Evolutionary conservation across 1,284 basidiomycete species (phyloP), one percentile per base, ranked within the genome.

Genomic region (Microbotryum violaceum): DNA sequence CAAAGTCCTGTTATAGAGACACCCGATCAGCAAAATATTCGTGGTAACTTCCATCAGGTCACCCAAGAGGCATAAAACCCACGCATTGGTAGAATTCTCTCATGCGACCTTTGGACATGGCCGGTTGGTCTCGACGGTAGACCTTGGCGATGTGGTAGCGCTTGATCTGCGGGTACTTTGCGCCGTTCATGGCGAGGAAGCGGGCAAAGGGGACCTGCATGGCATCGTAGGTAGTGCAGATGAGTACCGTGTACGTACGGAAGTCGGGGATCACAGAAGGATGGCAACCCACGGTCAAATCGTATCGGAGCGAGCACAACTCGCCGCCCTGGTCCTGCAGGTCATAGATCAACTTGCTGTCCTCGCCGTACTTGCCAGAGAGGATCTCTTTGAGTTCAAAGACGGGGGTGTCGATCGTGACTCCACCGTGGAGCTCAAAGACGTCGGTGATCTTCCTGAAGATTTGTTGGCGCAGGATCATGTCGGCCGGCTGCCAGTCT

Each of bases 281-380:
- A 1, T 31, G 31, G 8, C 52, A 20, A 72, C 79, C 66, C 64
- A 81, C 93, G 25, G 94, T 98, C 72, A 98, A 85, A 75, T 99
- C 94, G 74, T 98, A 99, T 61, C 94, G 81, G 69, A 99, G 78
- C 23, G 89, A 89, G 67, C 97, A 88, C 71, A 97, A 84, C 77
- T 99, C 96, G 27, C 96, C 94, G n/a, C 94, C 96, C 76, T 98
- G 96, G 77, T 98, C 96, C 80, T 88, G 85, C 57, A 99, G 82
- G 77, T 98, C 94, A 76, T 97, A 98, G 71, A 98, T 98, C 71
- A 98, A 85, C 77, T 99, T 98, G 54, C 87, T 84, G 76, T 98
- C 94, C 77, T 98, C 96, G 61, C 91, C 92, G 71, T 97, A 97
- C 78, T 97, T 98, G 67, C 91, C 94, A 0, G 90, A 84, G 52